phyloP scores from a whole-genome alignment of 768 basidiomycete genomes.

The Lyophyllum decastes region DNA sequence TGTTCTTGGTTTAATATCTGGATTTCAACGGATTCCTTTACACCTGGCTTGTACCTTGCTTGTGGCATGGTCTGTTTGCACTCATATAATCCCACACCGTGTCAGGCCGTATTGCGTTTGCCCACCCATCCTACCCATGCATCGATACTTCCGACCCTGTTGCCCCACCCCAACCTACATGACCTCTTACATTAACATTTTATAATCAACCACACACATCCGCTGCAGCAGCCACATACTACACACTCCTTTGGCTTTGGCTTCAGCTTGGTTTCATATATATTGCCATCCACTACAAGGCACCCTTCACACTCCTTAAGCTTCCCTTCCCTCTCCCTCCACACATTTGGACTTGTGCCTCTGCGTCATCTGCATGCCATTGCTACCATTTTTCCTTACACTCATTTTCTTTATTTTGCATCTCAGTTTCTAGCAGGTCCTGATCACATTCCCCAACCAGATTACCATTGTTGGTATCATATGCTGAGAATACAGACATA shows the following conservation, averaged over 20 bases:
- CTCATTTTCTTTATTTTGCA: too few relatives aligned
- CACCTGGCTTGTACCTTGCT: neutral
- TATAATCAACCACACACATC: neutral
- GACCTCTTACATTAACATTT: neutral
- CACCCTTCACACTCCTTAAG: too few relatives aligned
- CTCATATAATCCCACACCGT: neutral
- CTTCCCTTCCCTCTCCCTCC: too few relatives aligned
- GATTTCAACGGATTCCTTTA: neutral
- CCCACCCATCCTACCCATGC: neutral
- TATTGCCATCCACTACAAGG: too few relatives aligned
- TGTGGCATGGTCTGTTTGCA: neutral
- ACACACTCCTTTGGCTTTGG: constrained; percentile 12
- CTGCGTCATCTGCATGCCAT: too few relatives aligned
- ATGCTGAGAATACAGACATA: too few relatives aligned
- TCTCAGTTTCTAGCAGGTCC: too few relatives aligned
- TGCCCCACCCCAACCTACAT: neutral
- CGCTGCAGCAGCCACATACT: neutral
- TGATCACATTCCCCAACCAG: too few relatives aligned
- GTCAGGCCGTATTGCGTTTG: neutral
- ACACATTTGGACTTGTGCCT: too few relatives aligned
- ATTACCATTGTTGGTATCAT: too few relatives aligned
- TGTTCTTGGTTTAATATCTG: neutral
- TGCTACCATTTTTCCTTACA: too few relatives aligned
- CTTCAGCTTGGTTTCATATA: neutral
- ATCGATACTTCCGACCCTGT: neutral